These are phyloP conservation scores for Aureobasidium sp. DNA, from an alignment of 2,329 filamentous ascomycete genomes.

Conservation along the genomic window DNA sequence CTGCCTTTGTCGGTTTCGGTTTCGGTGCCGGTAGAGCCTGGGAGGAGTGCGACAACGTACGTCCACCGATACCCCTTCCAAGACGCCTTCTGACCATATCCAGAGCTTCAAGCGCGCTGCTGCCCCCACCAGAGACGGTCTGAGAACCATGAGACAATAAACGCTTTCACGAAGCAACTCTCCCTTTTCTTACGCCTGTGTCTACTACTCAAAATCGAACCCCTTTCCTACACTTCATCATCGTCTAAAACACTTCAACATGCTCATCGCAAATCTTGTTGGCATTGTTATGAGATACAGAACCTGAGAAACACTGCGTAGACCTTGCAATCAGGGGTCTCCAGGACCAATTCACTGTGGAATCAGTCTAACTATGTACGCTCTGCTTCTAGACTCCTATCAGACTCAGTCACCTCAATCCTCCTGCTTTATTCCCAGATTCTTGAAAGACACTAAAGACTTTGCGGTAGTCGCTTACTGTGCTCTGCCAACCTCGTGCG, in stretches of 20 bases:
- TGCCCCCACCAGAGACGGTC: slow-evolving; percentile 38
- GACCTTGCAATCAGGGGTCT: not conserved
- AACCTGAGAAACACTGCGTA: not conserved
- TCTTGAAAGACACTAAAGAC: not conserved
- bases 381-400: not conserved
- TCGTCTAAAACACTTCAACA: not conserved
- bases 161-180: not conserved
- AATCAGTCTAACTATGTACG: not conserved
- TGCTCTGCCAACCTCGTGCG: not conserved
- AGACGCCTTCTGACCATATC: not conserved
- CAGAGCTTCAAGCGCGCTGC: slow-evolving; percentile 46
- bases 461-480: not conserved
- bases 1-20: slow-evolving; percentile 86
- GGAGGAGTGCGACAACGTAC: slow-evolving; percentile 85
- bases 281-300: not conserved
- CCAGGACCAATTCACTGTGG: not conserved
- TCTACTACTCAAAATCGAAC: slow-evolving; percentile 7
- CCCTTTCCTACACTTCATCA: not conserved
- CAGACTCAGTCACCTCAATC: too few relatives aligned
- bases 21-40: slow-evolving; percentile 96
- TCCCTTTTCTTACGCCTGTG: slow-evolving; percentile 8
- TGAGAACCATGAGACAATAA: slow-evolving; percentile 38
- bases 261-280: not conserved
- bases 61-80: slow-evolving; percentile 15
- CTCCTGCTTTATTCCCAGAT: not conserved